Percentiles rank a stretch among this genome's conserved stretches.
These are phyloP conservation scores for Cercospora sojina DNA, from an alignment of 2,329 filamentous ascomycete species.

Conservation along the genomic window DNA sequence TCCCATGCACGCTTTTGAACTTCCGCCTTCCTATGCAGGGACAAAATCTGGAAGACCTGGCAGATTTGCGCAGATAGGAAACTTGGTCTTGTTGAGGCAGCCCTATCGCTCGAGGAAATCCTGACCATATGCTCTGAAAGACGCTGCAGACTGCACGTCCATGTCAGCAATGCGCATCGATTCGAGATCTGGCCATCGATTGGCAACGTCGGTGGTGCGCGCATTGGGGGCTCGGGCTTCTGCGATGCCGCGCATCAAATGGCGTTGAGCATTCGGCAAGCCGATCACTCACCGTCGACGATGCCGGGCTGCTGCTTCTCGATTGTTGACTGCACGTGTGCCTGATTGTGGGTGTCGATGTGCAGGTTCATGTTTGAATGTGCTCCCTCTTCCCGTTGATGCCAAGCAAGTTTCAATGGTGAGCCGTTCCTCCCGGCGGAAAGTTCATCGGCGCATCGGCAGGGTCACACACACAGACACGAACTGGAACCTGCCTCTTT, in stretches of 20 bases:
- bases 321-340: background rate
- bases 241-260: background rate
- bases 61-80: background rate
- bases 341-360: background rate
- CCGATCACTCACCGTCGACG: background rate
- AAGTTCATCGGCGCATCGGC: background rate
- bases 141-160: background rate
- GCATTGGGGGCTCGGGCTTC: background rate
- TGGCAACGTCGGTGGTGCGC: background rate
- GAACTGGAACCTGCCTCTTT: background rate
- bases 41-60: background rate
- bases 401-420: background rate
- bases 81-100: conserved; percentile 1
- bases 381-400: background rate
- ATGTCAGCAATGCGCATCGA: background rate
- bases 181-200: background rate
- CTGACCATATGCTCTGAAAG: background rate
- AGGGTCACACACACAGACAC: background rate
- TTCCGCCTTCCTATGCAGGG: conserved; percentile 5
- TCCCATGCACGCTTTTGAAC: background rate
- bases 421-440: background rate
- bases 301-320: background rate
- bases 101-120: conserved; percentile 1
- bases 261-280: background rate
- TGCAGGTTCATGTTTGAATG: background rate